Base-by-base conservation (phyloP, 2,329 filamentous ascomycete species). In the Thielaviopsis euricoi region DNA sequence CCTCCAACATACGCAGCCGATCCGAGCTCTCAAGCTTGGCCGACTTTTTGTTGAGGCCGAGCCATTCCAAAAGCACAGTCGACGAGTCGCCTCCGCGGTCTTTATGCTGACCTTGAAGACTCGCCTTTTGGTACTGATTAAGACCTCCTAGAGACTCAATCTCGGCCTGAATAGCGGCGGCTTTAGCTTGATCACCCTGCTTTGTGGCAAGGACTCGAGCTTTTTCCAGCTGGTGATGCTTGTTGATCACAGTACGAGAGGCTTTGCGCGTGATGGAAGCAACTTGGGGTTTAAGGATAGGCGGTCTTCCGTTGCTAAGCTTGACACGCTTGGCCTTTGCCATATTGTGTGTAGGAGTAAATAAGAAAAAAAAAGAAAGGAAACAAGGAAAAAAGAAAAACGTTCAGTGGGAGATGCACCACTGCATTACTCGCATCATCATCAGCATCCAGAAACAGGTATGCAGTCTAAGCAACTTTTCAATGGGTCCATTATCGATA, bases 1-100 rank as follows among this genome's bases (percentile, higher is more conserved):
- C 83, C 70, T 98, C 93, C 6, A 98, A 81, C 72, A 97, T 81
- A 21, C 76, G 79, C 46, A 88, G 69, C 4, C 33, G 56, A 6
- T 66, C 65, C 7, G 60, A 60, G 13, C 58, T 23, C 25, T 60
- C 46, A 19, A 61, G 17, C 23, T 52, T 53, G 21, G 19, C n/a
- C 3, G 62, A 58, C 25, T 62, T 61, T 56, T 63, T 68, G 17
- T 59, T 49, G 17, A 56, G 57, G 19, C 46, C 55, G 9, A 86
- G 71, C 83, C 83, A 86, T 60, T 82, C 74, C 66, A 86, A 76
- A 37, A 86, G 71, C 12, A 85, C 69, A 60, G 71, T 77, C 15
- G 82, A 85, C 56, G 80, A 85, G 67, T 86, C 83, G 17, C 83
- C 83, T 23, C 83, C 83, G 55, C 83, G 76, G 63, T 85, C 81